phyloP scores from a whole-genome alignment of 2,329 filamentous ascomycete genomes.

The Pseudocercospora cruenta region DNA sequence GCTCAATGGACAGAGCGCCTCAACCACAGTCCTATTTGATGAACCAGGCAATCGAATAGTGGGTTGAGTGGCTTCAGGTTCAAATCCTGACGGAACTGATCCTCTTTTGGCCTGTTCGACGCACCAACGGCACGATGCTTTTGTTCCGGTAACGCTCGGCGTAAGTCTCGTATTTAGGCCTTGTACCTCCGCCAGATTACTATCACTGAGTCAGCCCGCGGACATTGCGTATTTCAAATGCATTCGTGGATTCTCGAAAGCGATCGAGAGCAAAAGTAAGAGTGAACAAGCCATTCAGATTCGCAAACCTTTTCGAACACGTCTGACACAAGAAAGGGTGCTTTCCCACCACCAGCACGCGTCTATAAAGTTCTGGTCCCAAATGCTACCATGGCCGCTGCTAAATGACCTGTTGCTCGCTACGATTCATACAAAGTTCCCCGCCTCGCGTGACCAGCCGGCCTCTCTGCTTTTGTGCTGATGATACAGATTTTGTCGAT shows the following conservation, averaged over 20 bases:
- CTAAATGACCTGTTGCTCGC: not conserved
- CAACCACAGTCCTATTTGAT: not conserved
- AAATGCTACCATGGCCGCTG: not conserved
- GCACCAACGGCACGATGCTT: too few species aligned
- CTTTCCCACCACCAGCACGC: not conserved
- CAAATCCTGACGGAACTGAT: not conserved
- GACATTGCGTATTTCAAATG: not conserved
- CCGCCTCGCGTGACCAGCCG: not conserved
- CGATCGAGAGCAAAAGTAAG: not conserved
- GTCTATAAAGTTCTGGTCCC: not conserved
- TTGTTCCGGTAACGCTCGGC: too few species aligned
- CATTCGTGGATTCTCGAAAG: not conserved
- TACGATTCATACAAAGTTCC: not conserved
- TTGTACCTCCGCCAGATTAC: not conserved
- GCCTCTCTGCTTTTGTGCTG: slow-evolving; percentile 9
- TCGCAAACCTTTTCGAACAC: not conserved
- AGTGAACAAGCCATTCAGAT: not conserved
- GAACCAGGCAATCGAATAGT: not conserved
- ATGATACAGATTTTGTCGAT: slow-evolving; percentile 9
- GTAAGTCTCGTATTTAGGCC: not conserved
- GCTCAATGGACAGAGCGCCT: not conserved
- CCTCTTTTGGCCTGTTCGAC: too few species aligned
- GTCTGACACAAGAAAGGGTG: not conserved
- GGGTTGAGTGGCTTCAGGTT: not conserved
- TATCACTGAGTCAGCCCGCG: not conserved